Percentiles rank a stretch among this genome's conserved stretches.
Conservation (phyloP, 1,284 basidiomycete genomes). For the Irpex sp. region DNA sequence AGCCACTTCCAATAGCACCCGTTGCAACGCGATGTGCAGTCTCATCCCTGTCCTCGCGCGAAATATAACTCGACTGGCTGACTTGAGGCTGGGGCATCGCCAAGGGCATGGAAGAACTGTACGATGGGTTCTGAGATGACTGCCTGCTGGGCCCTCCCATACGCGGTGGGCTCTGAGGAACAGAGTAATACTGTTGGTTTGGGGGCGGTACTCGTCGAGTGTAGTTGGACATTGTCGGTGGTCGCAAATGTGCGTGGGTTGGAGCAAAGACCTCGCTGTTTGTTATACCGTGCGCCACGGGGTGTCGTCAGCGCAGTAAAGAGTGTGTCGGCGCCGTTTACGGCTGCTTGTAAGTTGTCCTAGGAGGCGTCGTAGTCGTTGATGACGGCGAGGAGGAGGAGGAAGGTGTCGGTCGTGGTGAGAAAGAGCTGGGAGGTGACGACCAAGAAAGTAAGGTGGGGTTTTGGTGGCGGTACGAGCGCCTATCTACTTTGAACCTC, state of each 20-base stretch:
- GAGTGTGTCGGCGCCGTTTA: neutral
- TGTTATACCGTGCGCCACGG: neutral
- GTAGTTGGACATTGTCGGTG: constrained; percentile 31
- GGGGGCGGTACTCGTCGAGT: constrained; percentile 34
- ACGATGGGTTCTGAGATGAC: constrained; percentile 23
- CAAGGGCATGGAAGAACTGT: constrained; percentile 15
- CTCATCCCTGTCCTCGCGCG: constrained; percentile 42
- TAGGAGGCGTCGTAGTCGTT: neutral
- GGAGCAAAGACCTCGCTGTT: neutral
- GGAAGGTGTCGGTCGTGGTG: neutral
- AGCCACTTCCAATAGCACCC: constrained; percentile 68
- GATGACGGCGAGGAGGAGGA: neutral
- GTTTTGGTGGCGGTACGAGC: constrained; percentile 3
- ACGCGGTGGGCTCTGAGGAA: constrained; percentile 44
- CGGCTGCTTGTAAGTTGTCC: neutral
- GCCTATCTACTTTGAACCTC: neutral
- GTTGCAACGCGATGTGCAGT: constrained; percentile 69
- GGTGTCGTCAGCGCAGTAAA: neutral
- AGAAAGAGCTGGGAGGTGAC: neutral
- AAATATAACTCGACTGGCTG: constrained; percentile 20
- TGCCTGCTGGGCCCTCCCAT: constrained; percentile 21
- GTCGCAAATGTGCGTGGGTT: constrained; percentile 5
- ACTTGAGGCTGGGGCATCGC: constrained; percentile 16
- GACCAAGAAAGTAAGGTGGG: neutral
- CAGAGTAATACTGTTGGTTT: constrained; percentile 41